Evolutionary conservation across 371 early-diverging fungal species (phyloP), one percentile per base, ranked within the genome.

Genomic region (Rhizopus delemar): DNA sequence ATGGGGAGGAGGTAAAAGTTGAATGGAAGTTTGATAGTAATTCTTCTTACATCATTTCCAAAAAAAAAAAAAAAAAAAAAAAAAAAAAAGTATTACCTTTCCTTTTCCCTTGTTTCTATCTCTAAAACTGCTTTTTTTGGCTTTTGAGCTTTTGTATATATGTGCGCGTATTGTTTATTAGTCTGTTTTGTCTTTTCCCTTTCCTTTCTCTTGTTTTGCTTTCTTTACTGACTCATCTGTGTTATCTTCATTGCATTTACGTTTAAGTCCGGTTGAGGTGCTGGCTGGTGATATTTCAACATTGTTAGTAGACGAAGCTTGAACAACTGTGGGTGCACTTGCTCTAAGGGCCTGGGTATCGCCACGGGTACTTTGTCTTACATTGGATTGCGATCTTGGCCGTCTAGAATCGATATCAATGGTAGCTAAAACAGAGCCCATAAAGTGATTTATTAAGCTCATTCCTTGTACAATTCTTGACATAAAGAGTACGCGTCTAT

Each of bases 391-490:
- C 8, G 48, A 3, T 28, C 28, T 22, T 22, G 48, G 8, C 28
- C 48, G 9, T 48, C 48, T 22, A 15, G 48, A 48, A 12, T 48
- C 48, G 29, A 48, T 51, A 56, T 79, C 79, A 6, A 76, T 70
- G 36, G 69, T 76, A 5, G 66, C 76, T 38, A 79, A 56, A 11
- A 79, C 74, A 2, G 79, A 75, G 3, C 76, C 79, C 46, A 79
- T 46, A 48, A 75, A 76, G 15, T 79, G 79, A 36, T 74, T 65
- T 34, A 79, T 74, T 29, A 75, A 41, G 48, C 79, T 79, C 71
- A 79, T 72, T 8, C 79, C 76, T 53, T 79, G 79, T 15, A 76
- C 65, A 41, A 79, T 66, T 33, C 79, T 68, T 54, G 79, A 74
- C 35, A 74, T 69, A n/a, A 54, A 62, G 15, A 46, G 32, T 31